Evolutionary conservation across 345 rosid genomes (phyloP), one percentile per base, ranked within the genome.

Genomic region (Eutrema japonicum): DNA sequence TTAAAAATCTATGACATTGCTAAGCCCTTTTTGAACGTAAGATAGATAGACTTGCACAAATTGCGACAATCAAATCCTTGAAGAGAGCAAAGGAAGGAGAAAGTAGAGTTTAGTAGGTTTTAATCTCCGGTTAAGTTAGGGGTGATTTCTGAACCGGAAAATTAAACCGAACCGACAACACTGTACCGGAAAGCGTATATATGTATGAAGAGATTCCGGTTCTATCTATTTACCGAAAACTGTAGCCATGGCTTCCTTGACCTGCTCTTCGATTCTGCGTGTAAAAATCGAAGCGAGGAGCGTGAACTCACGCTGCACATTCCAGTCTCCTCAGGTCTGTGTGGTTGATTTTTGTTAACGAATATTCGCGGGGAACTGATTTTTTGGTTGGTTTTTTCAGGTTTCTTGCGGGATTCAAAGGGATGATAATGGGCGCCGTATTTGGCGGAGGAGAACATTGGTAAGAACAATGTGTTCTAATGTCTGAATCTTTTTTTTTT

Each of bases 381-480:
- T 47, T 45, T 42, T 79, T 22, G 14, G 41, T 57, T 3, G 4
- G 14, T 56, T 29, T 46, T 22, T 74, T n/a, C 30, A 89, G 91
- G 80, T 83, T 30, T 69, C 58, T 43, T 78, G 84, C 36, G 81
- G 82, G 75, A 64, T 78, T 54, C 63, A 76, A 53, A 77, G 79
- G 33, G 80, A 76, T 35, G 77, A 85, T 27, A 52, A 81, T 30
- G 86, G 86, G 8, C 86, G 89, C 30, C 87, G 85, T 40, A 78
- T 85, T 10, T 88, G 94, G 96, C 90, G 96, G 27, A 79, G 98
- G 43, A 86, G 96, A 68, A 81, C 79, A 78, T 77, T 92, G 92
- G 98, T 92, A 12, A n/a, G 10, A 10, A 37, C 0, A 36, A 4
- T 11, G 6, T 30, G 5, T 48, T 27, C 16, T 14, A 52, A 5